Percentiles rank a stretch among this genome's conserved stretches.
Conservation (phyloP, 2,329 filamentous ascomycete species). For the Botrytis tulipae region DNA sequence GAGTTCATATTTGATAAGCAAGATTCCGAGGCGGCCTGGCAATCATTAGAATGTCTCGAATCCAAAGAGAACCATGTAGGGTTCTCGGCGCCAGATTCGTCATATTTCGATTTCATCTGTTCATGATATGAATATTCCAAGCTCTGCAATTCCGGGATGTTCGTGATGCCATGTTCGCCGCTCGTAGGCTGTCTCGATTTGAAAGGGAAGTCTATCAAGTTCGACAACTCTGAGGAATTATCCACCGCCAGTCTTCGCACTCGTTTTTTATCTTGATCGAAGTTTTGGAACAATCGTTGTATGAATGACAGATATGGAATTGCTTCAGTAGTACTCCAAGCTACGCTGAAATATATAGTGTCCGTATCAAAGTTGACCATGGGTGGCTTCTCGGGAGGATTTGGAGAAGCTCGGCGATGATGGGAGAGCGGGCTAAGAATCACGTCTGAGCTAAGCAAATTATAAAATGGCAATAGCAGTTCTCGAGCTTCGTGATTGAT, state of each 20-base stretch:
- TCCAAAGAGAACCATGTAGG: not conserved
- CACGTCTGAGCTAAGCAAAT: not conserved
- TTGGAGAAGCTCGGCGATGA: not conserved
- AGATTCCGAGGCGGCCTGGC: not conserved
- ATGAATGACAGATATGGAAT: conserved; percentile 3
- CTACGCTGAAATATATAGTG: conserved; percentile 2
- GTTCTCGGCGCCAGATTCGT: not conserved
- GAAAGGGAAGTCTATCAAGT: not conserved
- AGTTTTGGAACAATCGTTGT: not conserved
- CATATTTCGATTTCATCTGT: not conserved
- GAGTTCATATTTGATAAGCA: not conserved
- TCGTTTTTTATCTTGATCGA: not conserved
- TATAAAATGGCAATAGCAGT: not conserved
- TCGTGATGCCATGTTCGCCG: not conserved
- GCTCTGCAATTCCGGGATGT: not conserved
- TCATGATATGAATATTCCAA: not conserved
- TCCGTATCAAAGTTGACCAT: not conserved
- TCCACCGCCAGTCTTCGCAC: not conserved
- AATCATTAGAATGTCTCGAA: not conserved
- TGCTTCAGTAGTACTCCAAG: not conserved
- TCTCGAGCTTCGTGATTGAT: not conserved
- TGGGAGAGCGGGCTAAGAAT: not conserved
- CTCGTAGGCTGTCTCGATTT: not conserved
- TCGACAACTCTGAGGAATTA: not conserved
- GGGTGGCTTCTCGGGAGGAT: not conserved